These are phyloP conservation scores for Solanum gracilifrons DNA, from an alignment of 257 asterid genomes.

Conservation along the genomic window DNA sequence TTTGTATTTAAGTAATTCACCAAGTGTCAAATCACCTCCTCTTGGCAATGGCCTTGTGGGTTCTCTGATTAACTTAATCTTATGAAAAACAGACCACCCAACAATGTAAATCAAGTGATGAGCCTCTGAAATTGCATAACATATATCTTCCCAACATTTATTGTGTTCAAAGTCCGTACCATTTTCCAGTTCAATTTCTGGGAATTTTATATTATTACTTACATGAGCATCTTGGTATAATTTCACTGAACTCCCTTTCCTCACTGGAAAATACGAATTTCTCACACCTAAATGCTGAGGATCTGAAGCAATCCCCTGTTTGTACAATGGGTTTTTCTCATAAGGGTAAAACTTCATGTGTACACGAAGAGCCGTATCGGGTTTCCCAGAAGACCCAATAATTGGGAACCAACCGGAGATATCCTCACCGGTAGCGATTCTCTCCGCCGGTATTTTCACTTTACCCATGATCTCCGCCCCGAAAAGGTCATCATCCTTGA, in stretches of 20 bases:
- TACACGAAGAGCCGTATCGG: conserved; percentile 35
- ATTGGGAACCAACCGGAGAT: conserved; percentile 53
- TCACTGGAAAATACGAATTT: conserved; percentile 60
- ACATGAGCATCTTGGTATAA: conserved; percentile 84
- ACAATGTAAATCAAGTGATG: conserved; percentile 79
- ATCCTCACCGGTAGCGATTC: conserved; percentile 33
- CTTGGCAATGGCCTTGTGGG: conserved; percentile 66
- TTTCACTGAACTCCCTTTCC: conserved; percentile 61
- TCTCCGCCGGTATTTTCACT: conserved; percentile 37
- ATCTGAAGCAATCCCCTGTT: conserved; percentile 66
- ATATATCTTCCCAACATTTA: conserved; percentile 84
- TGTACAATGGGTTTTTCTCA: conserved; percentile 40
- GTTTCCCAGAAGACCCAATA: conserved; percentile 33
- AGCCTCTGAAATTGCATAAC: conserved; percentile 77
- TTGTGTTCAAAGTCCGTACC: conserved; percentile 38
- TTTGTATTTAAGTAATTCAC: conserved; percentile 82
- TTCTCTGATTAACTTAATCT: conserved; percentile 68
- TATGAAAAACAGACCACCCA: conserved; percentile 87
- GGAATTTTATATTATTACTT: conserved; percentile 29
- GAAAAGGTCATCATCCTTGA: conserved; percentile 64
- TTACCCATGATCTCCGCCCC: conserved; percentile 70
- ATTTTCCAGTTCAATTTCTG: conserved; percentile 43
- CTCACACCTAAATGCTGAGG: conserved; percentile 43
- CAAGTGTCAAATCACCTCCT: conserved; percentile 80
- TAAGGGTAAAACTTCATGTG: conserved; percentile 39